Evolutionary conservation across 768 basidiomycete genomes (phyloP), one percentile per base, ranked within the genome.

Genomic region (Russula griseocarnosa): DNA sequence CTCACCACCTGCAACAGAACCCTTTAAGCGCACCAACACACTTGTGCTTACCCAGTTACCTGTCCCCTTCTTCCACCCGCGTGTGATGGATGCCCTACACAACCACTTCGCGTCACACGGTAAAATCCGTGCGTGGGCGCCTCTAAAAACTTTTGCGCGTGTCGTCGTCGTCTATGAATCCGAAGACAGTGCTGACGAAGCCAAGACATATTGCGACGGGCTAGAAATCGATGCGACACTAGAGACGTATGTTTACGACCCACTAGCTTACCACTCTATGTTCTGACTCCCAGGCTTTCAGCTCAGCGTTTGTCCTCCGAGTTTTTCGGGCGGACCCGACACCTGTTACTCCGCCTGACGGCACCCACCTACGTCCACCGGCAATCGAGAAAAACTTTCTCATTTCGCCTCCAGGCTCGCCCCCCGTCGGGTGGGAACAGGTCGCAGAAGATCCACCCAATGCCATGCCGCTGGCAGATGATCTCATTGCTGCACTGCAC

Each of bases 381-480:
- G 76, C 81, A 0, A 69, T 86, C 44, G 90, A 94, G 69, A 93
- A 93, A 76, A 98, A 98, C 76, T 98, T 98, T 76, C 82, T 99
- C 53, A 95, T 99, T 67, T 98, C 97, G 0, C 97, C 97, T 0
- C 97, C 97, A 4, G 97, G 97, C 5, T 97, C 94, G 0, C 97
- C 97, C 0, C 97, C 97, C 0, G 86, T 95, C 1, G 97, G 95
- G 3, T 99, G 97, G 97, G 94, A 97, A 71, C 93, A 83, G 26
- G 83, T 94, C 61, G 79, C 79, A 55, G 96, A 98, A 74, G 94
- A 95, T 9, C 92, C 93, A 20, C 96, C 96, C 0, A 98, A 98
- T 71, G 73, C 78, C 3, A 76, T 82, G 3, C 88, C 94, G 5
- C 82, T 97, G 28, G 96, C 96, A 0, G 86, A 90, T 26, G 96